A percentile compares a stretch with the other conserved stretches of the same genome.
These are phyloP conservation scores for Didymella sp. DNA, from an alignment of 2,329 filamentous ascomycete species.

Conservation along the genomic window DNA sequence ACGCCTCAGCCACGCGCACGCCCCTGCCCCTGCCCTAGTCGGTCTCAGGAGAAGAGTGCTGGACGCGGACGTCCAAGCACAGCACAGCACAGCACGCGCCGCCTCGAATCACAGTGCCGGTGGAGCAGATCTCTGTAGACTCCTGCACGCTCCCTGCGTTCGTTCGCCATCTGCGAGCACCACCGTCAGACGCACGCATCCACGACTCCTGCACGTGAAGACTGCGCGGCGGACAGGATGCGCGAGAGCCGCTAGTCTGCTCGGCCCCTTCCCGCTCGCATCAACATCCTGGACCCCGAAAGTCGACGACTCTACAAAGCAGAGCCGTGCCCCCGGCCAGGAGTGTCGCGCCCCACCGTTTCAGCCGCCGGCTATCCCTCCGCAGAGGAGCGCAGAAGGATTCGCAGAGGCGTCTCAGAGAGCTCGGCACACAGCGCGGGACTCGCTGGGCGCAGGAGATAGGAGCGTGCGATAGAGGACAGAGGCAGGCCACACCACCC, in stretches of 20 bases:
- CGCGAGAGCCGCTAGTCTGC: conserved; percentile 16
- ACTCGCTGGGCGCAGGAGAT: not conserved
- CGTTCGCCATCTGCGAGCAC: conserved; percentile 2
- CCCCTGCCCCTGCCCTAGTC: not conserved
- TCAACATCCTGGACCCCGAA: conserved; percentile 20
- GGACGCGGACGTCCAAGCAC: conserved; percentile 4
- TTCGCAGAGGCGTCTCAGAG: not conserved
- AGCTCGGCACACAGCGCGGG: not conserved
- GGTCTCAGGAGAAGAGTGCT: conserved; percentile 22
- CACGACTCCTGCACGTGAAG: not conserved
- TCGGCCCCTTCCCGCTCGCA: conserved; percentile 31
- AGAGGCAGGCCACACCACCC: not conserved
- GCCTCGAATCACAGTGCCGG: conserved; percentile 12
- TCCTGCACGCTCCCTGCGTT: conserved; percentile 19
- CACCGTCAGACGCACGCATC: not conserved
- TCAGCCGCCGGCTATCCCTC: conserved; percentile 1
- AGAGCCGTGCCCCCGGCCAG: conserved; percentile 8
- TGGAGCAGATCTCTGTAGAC: conserved; percentile 14
- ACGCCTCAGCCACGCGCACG: conserved; percentile 8
- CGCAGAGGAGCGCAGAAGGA: not conserved
- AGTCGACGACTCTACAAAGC: not conserved
- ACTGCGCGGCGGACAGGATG: not conserved
- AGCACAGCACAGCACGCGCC: too few relatives aligned
- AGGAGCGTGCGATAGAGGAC: not conserved
- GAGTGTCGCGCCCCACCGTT: conserved; percentile 10